Percentiles rank a stretch among this genome's conserved stretches.
Evolutionary conservation across 257 asterid species (phyloP).

Genomic region (Ehretia macrophylla): DNA sequence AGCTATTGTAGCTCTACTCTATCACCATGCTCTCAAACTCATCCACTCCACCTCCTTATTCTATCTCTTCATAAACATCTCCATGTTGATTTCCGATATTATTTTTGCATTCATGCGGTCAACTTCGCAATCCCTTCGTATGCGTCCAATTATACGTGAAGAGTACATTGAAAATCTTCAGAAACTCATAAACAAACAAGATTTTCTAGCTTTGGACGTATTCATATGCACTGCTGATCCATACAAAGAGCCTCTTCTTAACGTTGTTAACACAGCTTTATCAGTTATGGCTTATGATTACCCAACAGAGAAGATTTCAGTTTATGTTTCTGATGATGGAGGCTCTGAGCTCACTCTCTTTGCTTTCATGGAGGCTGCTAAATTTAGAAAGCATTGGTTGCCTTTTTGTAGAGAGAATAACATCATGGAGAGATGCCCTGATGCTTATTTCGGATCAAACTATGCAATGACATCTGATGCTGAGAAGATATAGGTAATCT

Average conservation of each 20-base stretch:
- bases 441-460: conserved; percentile 43
- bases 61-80: conserved; percentile 28
- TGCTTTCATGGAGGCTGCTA: conserved; percentile 76
- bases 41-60: conserved; percentile 24
- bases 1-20: conserved; percentile 39
- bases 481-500: conserved; percentile 46
- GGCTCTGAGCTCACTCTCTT: conserved; percentile 68
- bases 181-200: conserved; percentile 13
- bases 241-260: conserved; percentile 58
- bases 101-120: conserved; percentile 68
- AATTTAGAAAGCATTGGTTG: conserved; percentile 57
- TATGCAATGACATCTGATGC: conserved; percentile 13
- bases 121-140: conserved; percentile 48
- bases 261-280: conserved; percentile 63
- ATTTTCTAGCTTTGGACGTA: conserved; percentile 53
- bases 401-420: conserved; percentile 59
- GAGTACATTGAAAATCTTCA: conserved; percentile 35
- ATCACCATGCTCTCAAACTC: conserved; percentile 41
- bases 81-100: conserved; percentile 44
- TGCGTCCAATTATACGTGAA: conserved; percentile 51
- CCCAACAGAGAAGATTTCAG: conserved; percentile 61
- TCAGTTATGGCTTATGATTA: conserved; percentile 77
- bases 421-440: conserved; percentile 49
- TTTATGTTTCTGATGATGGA: conserved; percentile 77
- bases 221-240: conserved; percentile 87